Evolutionary conservation across 495 filamentous ascomycete genomes (phyloP).

Genomic region (Hyaloscypha hepaticicola): DNA sequence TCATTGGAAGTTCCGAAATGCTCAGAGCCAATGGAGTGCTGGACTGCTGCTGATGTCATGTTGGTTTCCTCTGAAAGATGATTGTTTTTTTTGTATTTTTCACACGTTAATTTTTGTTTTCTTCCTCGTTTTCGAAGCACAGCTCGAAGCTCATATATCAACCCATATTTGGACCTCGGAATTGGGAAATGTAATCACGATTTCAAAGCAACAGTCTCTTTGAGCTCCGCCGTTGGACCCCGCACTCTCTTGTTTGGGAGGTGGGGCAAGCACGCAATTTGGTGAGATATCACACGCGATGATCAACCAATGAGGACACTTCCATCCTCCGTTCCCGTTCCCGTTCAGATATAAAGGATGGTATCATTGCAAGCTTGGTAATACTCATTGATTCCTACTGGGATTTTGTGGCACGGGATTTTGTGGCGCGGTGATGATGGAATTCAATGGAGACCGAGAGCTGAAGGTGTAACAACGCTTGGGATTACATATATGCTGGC

Average conservation of each 20-base stretch:
- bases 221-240: background rate
- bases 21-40: background rate
- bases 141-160: background rate
- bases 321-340: background rate
- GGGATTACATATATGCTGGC: background rate
- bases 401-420: background rate
- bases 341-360: background rate
- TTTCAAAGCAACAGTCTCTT: background rate
- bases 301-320: background rate
- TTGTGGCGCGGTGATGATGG: background rate
- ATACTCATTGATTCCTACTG: background rate
- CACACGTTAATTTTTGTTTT: background rate
- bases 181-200: slow-evolving; percentile 1
- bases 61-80: background rate
- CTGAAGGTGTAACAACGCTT: background rate
- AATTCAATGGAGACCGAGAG: background rate
- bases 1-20: background rate
- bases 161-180: background rate
- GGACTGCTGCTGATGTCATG: slow-evolving; percentile 7
- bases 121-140: background rate
- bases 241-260: background rate
- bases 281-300: slow-evolving; percentile 5
- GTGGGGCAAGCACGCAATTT: slow-evolving; percentile 11
- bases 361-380: background rate
- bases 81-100: background rate